These are phyloP conservation scores for Ascochyta rabiei DNA, from an alignment of 2,329 filamentous ascomycete species.

Conservation along the genomic window DNA sequence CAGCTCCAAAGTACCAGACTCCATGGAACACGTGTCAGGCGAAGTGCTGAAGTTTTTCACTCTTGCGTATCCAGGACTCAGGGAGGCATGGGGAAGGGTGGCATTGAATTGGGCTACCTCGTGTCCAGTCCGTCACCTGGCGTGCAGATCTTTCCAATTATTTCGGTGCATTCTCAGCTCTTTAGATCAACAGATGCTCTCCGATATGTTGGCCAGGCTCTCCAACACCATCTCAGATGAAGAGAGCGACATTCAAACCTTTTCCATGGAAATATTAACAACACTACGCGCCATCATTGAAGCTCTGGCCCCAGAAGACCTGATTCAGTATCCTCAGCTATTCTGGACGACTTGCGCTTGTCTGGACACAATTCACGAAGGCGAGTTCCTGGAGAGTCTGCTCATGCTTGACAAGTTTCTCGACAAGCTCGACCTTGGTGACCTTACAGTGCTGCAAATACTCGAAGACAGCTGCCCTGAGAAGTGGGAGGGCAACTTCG, in stretches of 20 bases:
- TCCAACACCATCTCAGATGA: conserved; percentile 98
- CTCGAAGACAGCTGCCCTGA: conserved; percentile 80
- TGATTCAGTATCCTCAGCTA: conserved; percentile 89
- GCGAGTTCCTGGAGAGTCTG: conserved; percentile 88
- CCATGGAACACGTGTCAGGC: conserved; percentile 84
- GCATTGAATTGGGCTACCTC: conserved; percentile 96
- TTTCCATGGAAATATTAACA: conserved; percentile 96
- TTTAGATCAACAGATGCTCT: conserved; percentile 90
- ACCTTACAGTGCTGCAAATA: conserved; percentile 69
- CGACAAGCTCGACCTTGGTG: conserved; percentile 79
- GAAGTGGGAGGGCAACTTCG: conserved; percentile 88
- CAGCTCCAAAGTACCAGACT: conserved; percentile 78
- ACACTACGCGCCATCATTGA: conserved; percentile 90
- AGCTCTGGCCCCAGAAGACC: conserved; percentile 77
- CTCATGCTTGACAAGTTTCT: conserved; percentile 90
- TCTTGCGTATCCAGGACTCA: conserved; percentile 81
- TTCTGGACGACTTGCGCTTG: conserved; percentile 99
- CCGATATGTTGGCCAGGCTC: conserved; percentile 92
- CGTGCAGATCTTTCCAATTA: conserved; percentile 95
- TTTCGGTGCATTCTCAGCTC: conserved; percentile 93
- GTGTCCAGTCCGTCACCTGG: conserved; percentile 91
- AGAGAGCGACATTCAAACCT: conserved; percentile 89
- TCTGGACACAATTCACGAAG: conserved; percentile 93
- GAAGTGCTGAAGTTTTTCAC: conserved; percentile 87
- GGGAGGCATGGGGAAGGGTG: conserved; percentile 88